Evolutionary conservation across 202 grass and related monocot species (phyloP), one percentile per base, ranked within the genome.

Genomic region (Panicum hallii): DNA sequence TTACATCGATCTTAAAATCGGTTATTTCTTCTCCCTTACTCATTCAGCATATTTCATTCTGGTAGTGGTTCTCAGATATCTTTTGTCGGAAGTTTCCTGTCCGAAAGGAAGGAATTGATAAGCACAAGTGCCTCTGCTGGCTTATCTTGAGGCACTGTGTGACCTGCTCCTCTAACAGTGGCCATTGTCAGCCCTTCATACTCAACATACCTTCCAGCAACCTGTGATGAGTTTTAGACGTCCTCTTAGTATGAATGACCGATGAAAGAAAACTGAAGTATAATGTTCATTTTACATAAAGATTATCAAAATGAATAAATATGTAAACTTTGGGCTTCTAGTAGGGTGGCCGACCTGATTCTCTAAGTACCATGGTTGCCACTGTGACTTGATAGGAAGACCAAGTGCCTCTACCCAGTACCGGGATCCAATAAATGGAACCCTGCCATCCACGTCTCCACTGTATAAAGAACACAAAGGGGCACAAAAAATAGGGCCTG

Each of bases 111-210:
- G 80, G 95, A 93, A 23, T 60, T 88, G 67, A 97, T 88, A 68
- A 97, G 71, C 72, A 90, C 76, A 23, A 97, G 83, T 22, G 95
- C 90, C 63, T 97, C 89, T 53, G 74, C 82, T 64, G 95, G 92
- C 86, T 94, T 97, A 87, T 97, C 89, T 74, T 91, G 90, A 17
- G 95, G 95, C 49, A 97, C 95, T 77, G 75, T 48, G 79, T 97
- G 95, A 7, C 92, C 92, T 74, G 94, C 94, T 84, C 92, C 92
- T 91, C 94, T 97, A 4, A 97, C 85, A 44, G 90, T 97, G 66
- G 57, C 92, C 90, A 97, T 91, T 63, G 94, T 91, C 77, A 97
- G 52, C 12, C 94, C 90, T 55, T 91, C 69, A 74, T 93, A 88
- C 82, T 93, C 88, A 47, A 94, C 92, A 79, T 93, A 89, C 85